Base-by-base conservation (phyloP, 441 rosid species). In the Erodium moschatum region DNA sequence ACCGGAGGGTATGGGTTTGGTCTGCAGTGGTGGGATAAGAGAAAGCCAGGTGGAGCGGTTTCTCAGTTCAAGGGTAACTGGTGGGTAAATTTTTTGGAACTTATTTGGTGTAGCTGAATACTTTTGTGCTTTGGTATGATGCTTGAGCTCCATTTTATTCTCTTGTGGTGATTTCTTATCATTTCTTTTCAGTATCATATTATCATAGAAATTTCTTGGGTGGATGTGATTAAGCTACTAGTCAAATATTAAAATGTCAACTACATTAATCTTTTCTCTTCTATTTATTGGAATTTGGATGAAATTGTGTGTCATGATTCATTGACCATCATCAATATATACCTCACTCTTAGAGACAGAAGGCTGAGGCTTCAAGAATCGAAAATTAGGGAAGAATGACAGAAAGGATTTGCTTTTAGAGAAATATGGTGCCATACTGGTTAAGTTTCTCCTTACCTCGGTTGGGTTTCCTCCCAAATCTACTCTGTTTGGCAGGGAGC, bases 21-120 rank as follows among this genome's bases (percentile, higher is more conserved):
- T 65, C 72, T 92, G 42, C 96, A 86, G 33, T 83, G 92, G 96
- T 92, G 97, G 98, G 98, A 92, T 80, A 83, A 76, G 71, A 83
- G 98, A 78, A 87, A 78, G 68, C 69, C 88, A 12, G 89, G 86
- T 68, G 85, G 85, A 24, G 83, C 96, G 1, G 96, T 83, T 63
- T 85, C 89, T 2, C 88, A 82, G 83, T 86, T 90, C 58, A 88
- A 92, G 70, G 88, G 90, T 35, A 82, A 70, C 70, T 88, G 92
- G 98, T 92, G 80, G 79, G 76, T n/a, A 24, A n/a, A 29, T 18
- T 46, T 29, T 68, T 46, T 18, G 38, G 16, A 9, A 29, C 31
- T 29, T 29, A 29, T 29, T 29, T 29, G 31, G 4, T 29, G 31
- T 2, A 0, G 31, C 31, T 29, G 31, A 29, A 29, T 29, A 29